Conservation (phyloP, 768 basidiomycete genomes). For the Naganishia onofrii region DNA sequence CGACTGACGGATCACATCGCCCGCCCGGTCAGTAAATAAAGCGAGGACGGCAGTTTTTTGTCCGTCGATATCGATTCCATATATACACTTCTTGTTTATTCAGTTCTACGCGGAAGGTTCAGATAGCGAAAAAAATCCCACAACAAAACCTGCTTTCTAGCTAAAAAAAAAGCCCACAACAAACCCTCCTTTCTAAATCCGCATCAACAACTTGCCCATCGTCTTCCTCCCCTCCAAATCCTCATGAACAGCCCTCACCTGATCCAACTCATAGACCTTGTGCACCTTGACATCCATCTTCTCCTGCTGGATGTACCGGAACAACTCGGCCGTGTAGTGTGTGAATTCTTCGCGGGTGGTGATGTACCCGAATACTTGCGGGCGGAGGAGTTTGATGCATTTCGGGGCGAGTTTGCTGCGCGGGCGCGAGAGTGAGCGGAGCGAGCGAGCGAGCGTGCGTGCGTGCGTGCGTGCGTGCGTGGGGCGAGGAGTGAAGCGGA, state of each 20-base stretch:
- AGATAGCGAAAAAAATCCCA: too few relatives aligned
- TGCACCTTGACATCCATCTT: slow-evolving; percentile 59
- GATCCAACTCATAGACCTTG: slow-evolving; percentile 81
- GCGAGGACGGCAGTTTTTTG: too few relatives aligned
- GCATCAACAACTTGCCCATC: slow-evolving; percentile 76
- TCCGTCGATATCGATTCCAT: too few relatives aligned
- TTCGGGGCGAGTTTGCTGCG: slow-evolving; percentile 74
- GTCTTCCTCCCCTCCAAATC: slow-evolving; percentile 77
- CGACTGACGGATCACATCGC: too few relatives aligned
- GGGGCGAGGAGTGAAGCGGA: too few relatives aligned
- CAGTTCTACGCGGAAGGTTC: too few relatives aligned
- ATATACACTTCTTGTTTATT: too few relatives aligned
- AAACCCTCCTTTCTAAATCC: too few relatives aligned
- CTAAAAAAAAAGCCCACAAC: too few relatives aligned
- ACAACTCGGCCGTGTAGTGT: slow-evolving; percentile 67
- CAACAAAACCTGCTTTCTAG: too few relatives aligned
- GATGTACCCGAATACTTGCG: slow-evolving; percentile 69
- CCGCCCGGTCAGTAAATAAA: too few relatives aligned
- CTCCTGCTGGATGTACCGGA: slow-evolving; percentile 62
- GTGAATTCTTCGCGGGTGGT: slow-evolving; percentile 70
- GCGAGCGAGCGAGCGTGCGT: background rate
- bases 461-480: background rate
- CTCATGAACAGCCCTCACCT: slow-evolving; percentile 69
- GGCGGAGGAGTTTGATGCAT: slow-evolving; percentile 63
- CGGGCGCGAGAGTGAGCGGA: slow-evolving; percentile 37